A percentile compares a stretch with the other conserved stretches of the same genome.
Conservation (phyloP, 2,329 filamentous ascomycete genomes). For the Diaporthe aspalathi region DNA sequence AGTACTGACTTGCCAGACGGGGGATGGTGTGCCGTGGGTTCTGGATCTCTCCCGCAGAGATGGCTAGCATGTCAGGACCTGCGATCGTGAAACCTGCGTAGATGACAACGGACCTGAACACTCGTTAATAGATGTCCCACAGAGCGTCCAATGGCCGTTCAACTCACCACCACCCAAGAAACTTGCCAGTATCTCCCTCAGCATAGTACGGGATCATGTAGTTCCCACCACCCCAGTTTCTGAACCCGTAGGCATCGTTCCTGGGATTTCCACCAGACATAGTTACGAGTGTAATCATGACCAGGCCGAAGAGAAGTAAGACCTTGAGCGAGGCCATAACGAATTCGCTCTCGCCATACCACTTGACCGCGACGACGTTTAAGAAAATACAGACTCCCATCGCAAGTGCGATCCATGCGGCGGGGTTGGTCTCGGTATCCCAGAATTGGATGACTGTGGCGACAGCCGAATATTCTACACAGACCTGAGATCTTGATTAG, state of each 20-base stretch:
- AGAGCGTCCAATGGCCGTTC: no score
- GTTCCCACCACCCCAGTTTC: conserved; percentile 53
- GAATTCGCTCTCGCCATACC: conserved; percentile 37
- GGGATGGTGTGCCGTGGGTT: conserved; percentile 41
- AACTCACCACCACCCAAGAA: conserved; percentile 20
- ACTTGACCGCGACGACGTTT: conserved; percentile 38
- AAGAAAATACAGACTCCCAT: conserved; percentile 40
- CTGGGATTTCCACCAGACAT: conserved; percentile 33
- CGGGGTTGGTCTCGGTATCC: conserved; percentile 38
- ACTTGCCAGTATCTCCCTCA: conserved; percentile 9
- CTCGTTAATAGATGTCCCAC: background rate
- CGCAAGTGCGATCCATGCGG: conserved; percentile 41
- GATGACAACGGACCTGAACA: conserved; percentile 35
- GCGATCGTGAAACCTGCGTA: conserved; percentile 35
- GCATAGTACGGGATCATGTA: conserved; percentile 51
- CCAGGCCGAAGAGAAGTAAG: conserved; percentile 32
- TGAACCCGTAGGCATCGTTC: conserved; percentile 51
- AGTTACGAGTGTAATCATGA: conserved; percentile 29
- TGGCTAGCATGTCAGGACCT: conserved; percentile 39
- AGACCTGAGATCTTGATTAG: background rate
- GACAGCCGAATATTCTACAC: conserved; percentile 35
- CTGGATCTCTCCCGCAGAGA: conserved; percentile 41
- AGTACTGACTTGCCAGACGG: conserved; percentile 36
- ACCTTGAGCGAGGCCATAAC: conserved; percentile 35
- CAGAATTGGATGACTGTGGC: conserved; percentile 43